These are phyloP conservation scores for Cryptococcus sp. DNA, from an alignment of 1,284 basidiomycete genomes.

Conservation along the genomic window DNA sequence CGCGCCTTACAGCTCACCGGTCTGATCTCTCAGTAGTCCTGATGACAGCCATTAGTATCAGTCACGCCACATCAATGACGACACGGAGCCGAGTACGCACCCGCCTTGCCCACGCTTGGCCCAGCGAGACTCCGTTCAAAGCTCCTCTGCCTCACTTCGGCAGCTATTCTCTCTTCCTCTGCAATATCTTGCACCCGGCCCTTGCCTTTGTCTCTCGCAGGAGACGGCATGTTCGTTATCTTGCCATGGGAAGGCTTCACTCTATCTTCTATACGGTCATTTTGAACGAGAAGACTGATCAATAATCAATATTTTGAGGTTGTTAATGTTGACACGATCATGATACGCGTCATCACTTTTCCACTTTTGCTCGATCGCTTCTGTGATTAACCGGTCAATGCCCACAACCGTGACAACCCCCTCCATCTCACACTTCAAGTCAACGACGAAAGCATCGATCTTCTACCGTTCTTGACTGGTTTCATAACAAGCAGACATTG, in stretches of 20 bases:
- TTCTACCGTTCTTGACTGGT: no score
- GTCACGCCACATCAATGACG: neutral
- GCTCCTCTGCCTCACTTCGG: constrained; percentile 33
- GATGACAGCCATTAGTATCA: neutral
- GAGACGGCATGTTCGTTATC: neutral
- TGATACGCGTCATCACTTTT: neutral
- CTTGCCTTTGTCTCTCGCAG: constrained; percentile 3
- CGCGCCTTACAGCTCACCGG: constrained; percentile 34
- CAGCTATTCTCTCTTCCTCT: constrained; percentile 4
- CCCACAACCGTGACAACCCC: no score
- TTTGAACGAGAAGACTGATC: no score
- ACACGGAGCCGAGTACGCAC: constrained; percentile 19
- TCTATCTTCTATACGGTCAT: no score
- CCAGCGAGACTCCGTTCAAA: constrained; percentile 53
- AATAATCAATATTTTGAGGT: no score
- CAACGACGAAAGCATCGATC: no score
- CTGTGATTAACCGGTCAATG: no score
- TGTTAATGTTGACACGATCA: no score
- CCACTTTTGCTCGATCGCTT: neutral
- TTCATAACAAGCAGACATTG: neutral
- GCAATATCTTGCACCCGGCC: neutral
- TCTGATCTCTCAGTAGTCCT: constrained; percentile 50
- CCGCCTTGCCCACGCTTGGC: constrained; percentile 52
- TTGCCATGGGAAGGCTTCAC: no score
- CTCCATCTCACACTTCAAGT: neutral